Evolutionary conservation across 345 rosid species (phyloP).

Genomic region (Pistacia atlantica): DNA sequence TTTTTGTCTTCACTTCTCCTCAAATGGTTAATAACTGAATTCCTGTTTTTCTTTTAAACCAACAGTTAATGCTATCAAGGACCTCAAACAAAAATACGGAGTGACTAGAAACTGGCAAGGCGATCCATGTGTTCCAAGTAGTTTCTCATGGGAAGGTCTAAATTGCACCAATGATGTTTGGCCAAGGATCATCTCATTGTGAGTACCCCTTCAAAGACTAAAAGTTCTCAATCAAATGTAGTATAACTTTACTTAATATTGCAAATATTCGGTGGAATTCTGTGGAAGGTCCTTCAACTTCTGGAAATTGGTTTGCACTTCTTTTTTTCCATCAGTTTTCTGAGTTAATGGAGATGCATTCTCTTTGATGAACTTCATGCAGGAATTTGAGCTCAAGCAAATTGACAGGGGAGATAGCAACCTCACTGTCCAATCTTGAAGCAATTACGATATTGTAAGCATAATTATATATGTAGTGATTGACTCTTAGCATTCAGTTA

Average conservation of each 20-base stretch:
- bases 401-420: slow-evolving; percentile 24
- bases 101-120: slow-evolving; percentile 6
- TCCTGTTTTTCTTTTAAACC: not conserved
- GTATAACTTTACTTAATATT: not conserved
- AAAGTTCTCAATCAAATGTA: not conserved
- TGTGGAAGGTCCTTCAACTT: not conserved
- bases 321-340: not conserved
- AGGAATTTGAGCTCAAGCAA: slow-evolving; percentile 40
- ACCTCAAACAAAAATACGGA: slow-evolving; percentile 14
- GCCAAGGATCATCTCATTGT: not conserved
- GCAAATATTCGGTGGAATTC: not conserved
- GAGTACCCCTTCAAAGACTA: not conserved
- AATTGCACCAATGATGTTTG: not conserved
- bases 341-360: not conserved
- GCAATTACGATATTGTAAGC: not conserved
- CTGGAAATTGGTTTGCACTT: too few species aligned
- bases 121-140: not conserved
- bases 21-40: not conserved
- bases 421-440: too few species aligned
- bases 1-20: too few species aligned
- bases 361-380: not conserved
- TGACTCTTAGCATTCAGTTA: not conserved
- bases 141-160: not conserved
- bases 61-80: slow-evolving; percentile 26
- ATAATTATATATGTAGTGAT: too few species aligned